Percentiles rank a stretch among this genome's conserved stretches.
Evolutionary conservation across 768 basidiomycete species (phyloP).

Genomic region (Russula vinacea): DNA sequence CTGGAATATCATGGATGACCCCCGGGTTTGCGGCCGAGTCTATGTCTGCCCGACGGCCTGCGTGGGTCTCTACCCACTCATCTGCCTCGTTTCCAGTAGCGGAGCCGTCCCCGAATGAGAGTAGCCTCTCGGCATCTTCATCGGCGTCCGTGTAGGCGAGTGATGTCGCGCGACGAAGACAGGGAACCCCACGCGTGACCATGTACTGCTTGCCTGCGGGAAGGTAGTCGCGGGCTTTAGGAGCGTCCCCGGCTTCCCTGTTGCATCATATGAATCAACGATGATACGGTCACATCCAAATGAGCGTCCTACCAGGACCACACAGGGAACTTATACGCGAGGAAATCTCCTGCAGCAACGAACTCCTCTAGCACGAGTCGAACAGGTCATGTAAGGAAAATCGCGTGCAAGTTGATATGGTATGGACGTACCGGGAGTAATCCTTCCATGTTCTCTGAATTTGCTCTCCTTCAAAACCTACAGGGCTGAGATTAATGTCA

Average conservation of each 20-base stretch:
- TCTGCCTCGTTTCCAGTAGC: conserved; percentile 58
- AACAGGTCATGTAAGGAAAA: conserved; percentile 26
- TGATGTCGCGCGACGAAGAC: conserved; percentile 87
- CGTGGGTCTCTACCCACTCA: conserved; percentile 99
- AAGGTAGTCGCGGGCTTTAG: conserved; percentile 87
- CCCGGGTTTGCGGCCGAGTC: conserved; percentile 59
- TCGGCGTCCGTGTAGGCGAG: conserved; percentile 93
- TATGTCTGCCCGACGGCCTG: conserved; percentile 57
- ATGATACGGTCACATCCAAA: conserved; percentile 14
- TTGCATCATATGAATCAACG: conserved; percentile 16
- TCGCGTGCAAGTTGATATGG: conserved; percentile 22
- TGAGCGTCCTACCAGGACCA: conserved; percentile 79
- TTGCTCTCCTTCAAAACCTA: conserved; percentile 97
- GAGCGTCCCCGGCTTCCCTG: conserved; percentile 91
- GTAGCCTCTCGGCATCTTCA: conserved; percentile 91
- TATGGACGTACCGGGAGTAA: conserved; percentile 73
- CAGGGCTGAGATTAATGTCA: conserved; percentile 34
- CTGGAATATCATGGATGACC: conserved; percentile 82
- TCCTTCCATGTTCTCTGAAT: conserved; percentile 97
- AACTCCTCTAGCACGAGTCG: conserved; percentile 78
- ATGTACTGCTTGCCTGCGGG: conserved; percentile 96
- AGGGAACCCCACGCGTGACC: conserved; percentile 93
- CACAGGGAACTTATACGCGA: conserved; percentile 96
- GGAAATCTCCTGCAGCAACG: conserved; percentile 95
- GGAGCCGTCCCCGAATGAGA: conserved; percentile 72